These are phyloP conservation scores for Lentinula lateritia DNA, from an alignment of 768 basidiomycete species.

Conservation along the genomic window DNA sequence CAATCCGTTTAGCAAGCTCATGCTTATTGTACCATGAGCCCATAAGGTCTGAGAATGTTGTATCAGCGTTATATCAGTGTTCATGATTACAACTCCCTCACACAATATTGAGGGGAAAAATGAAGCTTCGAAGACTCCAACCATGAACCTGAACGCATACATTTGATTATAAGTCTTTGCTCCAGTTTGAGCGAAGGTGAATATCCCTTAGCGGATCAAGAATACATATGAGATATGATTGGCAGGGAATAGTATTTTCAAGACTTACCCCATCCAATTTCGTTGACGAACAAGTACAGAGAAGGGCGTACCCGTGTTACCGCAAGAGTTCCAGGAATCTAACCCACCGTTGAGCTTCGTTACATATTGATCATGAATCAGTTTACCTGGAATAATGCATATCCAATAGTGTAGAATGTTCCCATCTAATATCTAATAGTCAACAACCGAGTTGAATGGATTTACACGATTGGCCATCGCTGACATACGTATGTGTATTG, in stretches of 20 bases:
- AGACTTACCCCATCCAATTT: constrained; percentile 18
- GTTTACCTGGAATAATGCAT: constrained; percentile 13
- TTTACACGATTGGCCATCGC: neutral
- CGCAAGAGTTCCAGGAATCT: constrained; percentile 19
- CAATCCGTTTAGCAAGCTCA: constrained; percentile 19
- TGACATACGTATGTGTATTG: constrained; percentile 15
- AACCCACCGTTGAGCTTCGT: neutral
- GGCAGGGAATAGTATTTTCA: neutral
- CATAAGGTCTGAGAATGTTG: constrained; percentile 12
- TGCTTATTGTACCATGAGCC: constrained; percentile 20
- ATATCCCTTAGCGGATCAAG: constrained; percentile 7
- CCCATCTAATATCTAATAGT: constrained; percentile 16
- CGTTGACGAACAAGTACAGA: constrained; percentile 14
- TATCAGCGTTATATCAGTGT: neutral
- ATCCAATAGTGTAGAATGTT: constrained; percentile 19
- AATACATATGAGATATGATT: neutral
- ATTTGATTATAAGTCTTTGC: constrained; percentile 17
- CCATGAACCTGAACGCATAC: constrained; percentile 19
- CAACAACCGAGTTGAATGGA: neutral
- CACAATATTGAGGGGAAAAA: constrained; percentile 16
- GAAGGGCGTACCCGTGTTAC: constrained; percentile 19
- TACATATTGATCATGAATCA: neutral
- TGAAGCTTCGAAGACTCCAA: constrained; percentile 18
- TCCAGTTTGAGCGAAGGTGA: constrained; percentile 21
- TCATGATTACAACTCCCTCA: neutral